These are phyloP conservation scores for Closterium sp. DNA, from an alignment of 139 green algal species.

Conservation along the genomic window DNA sequence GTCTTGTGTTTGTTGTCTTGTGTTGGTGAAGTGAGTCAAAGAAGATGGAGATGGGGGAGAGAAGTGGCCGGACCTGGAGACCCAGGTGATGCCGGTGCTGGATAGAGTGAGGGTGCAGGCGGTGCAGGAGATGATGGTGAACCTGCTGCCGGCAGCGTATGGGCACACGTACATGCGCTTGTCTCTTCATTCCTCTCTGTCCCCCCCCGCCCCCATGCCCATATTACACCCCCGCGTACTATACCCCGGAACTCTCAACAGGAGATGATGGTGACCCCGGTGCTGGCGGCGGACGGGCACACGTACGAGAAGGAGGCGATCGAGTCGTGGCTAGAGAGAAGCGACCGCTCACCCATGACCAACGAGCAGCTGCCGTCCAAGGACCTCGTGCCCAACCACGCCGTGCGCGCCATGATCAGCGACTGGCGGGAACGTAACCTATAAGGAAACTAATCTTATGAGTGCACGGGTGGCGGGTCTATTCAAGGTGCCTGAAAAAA, in stretches of 20 bases:
- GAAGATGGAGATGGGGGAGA: too few relatives aligned
- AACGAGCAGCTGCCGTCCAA: constrained; percentile 45
- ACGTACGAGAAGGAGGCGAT: constrained; percentile 58
- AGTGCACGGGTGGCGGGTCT: too few relatives aligned
- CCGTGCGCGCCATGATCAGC: constrained; percentile 25
- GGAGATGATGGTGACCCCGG: constrained; percentile 58
- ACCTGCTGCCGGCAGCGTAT: constrained; percentile 57
- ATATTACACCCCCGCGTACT: neutral
- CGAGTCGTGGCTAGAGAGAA: constrained; percentile 45
- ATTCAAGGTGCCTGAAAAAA: too few relatives aligned
- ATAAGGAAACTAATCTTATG: too few relatives aligned
- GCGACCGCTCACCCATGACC: constrained; percentile 55
- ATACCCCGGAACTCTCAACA: neutral
- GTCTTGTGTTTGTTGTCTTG: neutral
- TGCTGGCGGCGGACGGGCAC: constrained; percentile 57
- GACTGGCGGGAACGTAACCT: constrained; percentile 26
- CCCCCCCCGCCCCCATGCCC: neutral
- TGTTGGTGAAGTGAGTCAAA: too few relatives aligned
- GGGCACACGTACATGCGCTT: constrained; percentile 61
- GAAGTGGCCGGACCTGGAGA: too few relatives aligned
- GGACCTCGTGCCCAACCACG: constrained; percentile 41
- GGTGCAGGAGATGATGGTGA: too few relatives aligned
- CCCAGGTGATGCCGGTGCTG: too few relatives aligned
- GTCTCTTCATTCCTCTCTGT: neutral
- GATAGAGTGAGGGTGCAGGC: too few relatives aligned